Evolutionary conservation across 2,329 filamentous ascomycete species (phyloP), one percentile per base, ranked within the genome.

Genomic region (Nigrospora osmanthi): DNA sequence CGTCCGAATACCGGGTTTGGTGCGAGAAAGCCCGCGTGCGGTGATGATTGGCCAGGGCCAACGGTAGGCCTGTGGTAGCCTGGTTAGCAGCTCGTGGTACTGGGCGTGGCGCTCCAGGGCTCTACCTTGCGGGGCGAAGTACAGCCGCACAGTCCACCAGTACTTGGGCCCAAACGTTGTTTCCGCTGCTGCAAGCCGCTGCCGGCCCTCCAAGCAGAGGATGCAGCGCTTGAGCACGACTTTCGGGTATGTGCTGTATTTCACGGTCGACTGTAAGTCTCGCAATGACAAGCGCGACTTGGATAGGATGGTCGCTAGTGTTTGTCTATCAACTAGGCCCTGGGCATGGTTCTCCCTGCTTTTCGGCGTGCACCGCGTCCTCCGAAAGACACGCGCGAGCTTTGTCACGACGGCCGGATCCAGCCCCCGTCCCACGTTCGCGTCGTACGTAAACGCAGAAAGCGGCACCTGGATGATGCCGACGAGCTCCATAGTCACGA

Each of bases 71-170:
- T 15, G 19, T 23, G 19, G 19, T 23, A 23, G 19, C 19, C 19
- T 23, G 19, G 6, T 23, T 23, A 23, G 19, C 19, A 23, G 19
- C 19, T 23, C 19, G 19, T 23, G 19, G 19, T 23, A 23, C 19
- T 12, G 15, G 23, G 13, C 16, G 23, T 43, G 35, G n/a, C 19
- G 19, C 13, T 38, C 15, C 19, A 38, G 37, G 37, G 19, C 37
- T 38, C 37, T 39, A 12, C 38, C 23, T 30, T 33, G 30, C 15
- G 38, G 38, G n/a, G 33, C 33, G n/a, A 11, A 38, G 38, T 31
- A 44, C 36, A 44, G 15, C 42, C n/a, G 37, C 15, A 31, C 42
- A 19, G 42, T 37, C 42, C 35, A 44, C 35, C 28, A 44, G 13
- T 23, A 19, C 42, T 38, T n/a, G 14, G 15, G 10, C 15, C 35